These are phyloP conservation scores for Suillus discolor DNA, from an alignment of 768 basidiomycete species.

Conservation along the genomic window DNA sequence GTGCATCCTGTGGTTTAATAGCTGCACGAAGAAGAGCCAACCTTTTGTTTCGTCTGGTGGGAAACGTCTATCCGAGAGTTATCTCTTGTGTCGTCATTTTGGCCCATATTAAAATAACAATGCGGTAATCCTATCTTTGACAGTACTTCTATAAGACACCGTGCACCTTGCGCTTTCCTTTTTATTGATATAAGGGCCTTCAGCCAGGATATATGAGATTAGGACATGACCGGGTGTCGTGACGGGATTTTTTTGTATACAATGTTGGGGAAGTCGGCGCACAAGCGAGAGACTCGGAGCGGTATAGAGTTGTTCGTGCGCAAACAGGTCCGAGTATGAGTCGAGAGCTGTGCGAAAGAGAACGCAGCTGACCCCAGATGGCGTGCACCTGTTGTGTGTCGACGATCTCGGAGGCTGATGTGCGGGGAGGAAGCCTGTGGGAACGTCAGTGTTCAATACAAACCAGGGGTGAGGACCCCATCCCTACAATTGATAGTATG, in stretches of 20 bases:
- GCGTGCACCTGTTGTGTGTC: too few species aligned
- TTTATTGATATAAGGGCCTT: neutral
- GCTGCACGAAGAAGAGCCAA: neutral
- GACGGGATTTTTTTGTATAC: neutral
- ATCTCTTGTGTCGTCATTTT: neutral
- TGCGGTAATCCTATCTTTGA: neutral
- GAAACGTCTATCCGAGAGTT: neutral
- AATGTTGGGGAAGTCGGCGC: neutral
- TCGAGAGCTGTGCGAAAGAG: constrained; percentile 46
- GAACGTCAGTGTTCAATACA: neutral
- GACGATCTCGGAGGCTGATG: neutral
- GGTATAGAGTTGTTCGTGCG: constrained; percentile 52
- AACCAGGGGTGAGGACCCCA: too few species aligned
- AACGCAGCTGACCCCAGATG: constrained; percentile 22
- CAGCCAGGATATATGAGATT: neutral
- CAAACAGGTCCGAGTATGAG: constrained; percentile 36
- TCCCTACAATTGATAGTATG: too few species aligned
- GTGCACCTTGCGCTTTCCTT: neutral
- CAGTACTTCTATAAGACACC: neutral
- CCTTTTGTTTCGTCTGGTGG: neutral
- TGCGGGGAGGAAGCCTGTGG: too few species aligned
- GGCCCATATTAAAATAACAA: too few species aligned
- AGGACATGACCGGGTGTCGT: neutral
- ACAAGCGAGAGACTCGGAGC: constrained; percentile 36
- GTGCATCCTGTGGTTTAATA: neutral